Evolutionary conservation across 164 flowering plant species (phyloP).

Genomic region (Vitis rupestris): DNA sequence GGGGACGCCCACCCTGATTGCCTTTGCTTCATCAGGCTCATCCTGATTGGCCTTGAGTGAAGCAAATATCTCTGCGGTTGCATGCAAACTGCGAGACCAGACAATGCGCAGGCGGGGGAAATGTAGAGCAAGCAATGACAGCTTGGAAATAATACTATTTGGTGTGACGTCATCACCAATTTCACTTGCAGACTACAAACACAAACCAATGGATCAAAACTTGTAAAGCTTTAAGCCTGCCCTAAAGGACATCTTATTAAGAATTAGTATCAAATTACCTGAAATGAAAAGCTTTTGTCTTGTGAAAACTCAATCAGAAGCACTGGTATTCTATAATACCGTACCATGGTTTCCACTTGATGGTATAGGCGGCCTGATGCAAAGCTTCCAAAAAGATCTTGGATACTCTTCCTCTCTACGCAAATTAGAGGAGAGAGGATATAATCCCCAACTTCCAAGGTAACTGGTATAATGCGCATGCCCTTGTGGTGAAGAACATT

Average conservation of each 20-base stretch:
- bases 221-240: background rate
- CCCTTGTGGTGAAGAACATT: conserved; percentile 98
- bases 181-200: conserved; percentile 90
- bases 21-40: conserved; percentile 88
- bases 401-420: conserved; percentile 94
- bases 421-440: conserved; percentile 92
- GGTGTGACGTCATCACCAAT: conserved; percentile 95
- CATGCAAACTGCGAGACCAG: conserved; percentile 98
- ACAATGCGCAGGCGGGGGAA: conserved; percentile 92
- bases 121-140: conserved; percentile 84
- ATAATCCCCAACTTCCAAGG: conserved; percentile 97
- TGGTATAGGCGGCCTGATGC: conserved; percentile 91
- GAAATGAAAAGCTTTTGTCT: conserved; percentile 98
- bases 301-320: conserved; percentile 96
- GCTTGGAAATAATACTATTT: conserved; percentile 81
- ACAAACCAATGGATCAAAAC: conserved; percentile 4
- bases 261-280: conserved; percentile 44
- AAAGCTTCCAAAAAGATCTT: conserved; percentile 90
- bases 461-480: conserved; percentile 88
- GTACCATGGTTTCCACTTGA: conserved; percentile 92
- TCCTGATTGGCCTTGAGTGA: conserved; percentile 94
- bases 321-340: conserved; percentile 88
- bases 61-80: conserved; percentile 94
- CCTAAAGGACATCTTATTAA: background rate
- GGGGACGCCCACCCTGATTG: conserved; percentile 92